phyloP scores from a whole-genome alignment of 2,329 filamentous ascomycete species.

The Zasmidium angulare region DNA sequence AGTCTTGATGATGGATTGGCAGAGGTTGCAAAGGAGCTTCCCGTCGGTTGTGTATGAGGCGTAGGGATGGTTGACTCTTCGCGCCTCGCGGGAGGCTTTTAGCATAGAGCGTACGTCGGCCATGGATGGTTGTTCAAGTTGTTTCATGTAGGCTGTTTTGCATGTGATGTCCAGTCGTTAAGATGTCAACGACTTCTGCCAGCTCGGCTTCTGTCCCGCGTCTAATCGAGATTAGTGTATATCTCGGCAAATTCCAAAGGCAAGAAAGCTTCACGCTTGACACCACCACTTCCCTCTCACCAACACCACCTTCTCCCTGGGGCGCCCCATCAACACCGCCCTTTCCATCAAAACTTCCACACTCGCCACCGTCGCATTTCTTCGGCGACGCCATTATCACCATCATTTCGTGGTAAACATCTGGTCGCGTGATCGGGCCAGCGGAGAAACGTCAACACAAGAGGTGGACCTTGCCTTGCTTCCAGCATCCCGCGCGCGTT shows the following conservation, averaged over 20 bases:
- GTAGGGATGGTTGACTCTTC: conserved; percentile 69
- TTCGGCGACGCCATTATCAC: not conserved
- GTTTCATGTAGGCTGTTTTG: not conserved
- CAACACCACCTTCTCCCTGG: not conserved
- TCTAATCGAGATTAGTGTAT: not conserved
- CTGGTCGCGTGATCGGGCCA: conserved; percentile 15
- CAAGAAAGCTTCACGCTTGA: not conserved
- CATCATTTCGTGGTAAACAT: not conserved
- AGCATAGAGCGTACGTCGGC: conserved; percentile 77
- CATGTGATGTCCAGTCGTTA: not conserved
- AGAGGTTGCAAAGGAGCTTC: conserved; percentile 67
- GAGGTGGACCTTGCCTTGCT: not conserved
- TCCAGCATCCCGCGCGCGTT: not conserved
- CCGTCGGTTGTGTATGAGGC: conserved; percentile 68
- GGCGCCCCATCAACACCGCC: not conserved
- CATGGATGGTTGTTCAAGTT: conserved; percentile 50
- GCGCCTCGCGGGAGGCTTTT: conserved; percentile 72
- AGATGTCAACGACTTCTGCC: not conserved
- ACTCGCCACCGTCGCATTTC: not conserved
- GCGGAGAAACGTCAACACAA: conserved; percentile 2
- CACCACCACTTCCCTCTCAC: not conserved
- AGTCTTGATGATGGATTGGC: conserved; percentile 63
- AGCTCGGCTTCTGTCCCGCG: not conserved
- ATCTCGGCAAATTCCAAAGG: not conserved
- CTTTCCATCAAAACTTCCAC: not conserved